Base-by-base conservation (phyloP, 2,329 filamentous ascomycete species). In the Diaporthe sp. region DNA sequence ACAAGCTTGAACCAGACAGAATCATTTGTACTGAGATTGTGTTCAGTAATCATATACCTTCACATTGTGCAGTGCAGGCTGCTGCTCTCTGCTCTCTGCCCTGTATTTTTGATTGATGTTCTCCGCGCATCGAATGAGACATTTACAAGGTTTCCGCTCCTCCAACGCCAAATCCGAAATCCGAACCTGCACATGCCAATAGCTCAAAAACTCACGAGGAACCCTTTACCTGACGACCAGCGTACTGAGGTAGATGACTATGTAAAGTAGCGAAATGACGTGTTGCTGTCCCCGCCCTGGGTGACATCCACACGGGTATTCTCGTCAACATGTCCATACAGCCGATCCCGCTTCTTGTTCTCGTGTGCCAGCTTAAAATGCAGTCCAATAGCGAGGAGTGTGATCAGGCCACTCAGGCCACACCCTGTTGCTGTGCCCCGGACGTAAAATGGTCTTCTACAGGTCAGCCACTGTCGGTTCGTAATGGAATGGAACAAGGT, bases 231-330 rank as follows among this genome's bases (percentile, higher is more conserved):
- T 34, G 8, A 22, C 17, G 31, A 15, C 55, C 28, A 22, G 31
- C 31, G 8, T 22, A 55, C 2, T 0, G 0, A 37, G 7, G 28
- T 22, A 58, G 37, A 28, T 1, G 5, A 28, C n/a, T 61, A 61
- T 8, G 58, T 61, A 13, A 61, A 61, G 42, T 61, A 61, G 5
- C 58, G 58, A 28, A 61, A 42, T 17, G 37, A 25, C 9, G 58
- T 61, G 58, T 61, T 61, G 37, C 37, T 61, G 37, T 61, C 58
- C 17, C 58, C 58, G 4, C 58, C 58, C 4, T 19, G 12, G 10
- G 58, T 61, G 12, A 61, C 58, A 37, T 42, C 58, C 25, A 61
- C 58, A 61, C 58, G 37, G 3, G 58, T 61, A 8, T 61, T 61
- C 12, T 42, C 37, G 9, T 61, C 58, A 28, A 61, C 58, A 28